Conservation (phyloP, 202 grass and related monocot genomes). For the Musa balbisiana region DNA sequence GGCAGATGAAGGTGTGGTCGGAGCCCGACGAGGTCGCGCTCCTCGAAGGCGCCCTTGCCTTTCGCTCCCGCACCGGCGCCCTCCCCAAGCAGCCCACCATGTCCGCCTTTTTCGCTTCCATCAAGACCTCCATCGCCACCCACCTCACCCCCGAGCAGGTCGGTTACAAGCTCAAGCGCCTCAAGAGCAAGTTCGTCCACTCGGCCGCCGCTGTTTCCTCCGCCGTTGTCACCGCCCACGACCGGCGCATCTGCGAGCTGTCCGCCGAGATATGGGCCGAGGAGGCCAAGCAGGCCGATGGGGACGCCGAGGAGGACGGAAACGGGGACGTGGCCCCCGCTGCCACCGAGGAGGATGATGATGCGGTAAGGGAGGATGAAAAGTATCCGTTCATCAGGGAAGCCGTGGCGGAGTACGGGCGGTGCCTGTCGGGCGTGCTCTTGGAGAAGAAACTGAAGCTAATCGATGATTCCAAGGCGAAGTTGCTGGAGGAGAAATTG, state of each 20-base stretch:
- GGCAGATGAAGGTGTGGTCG: conserved; percentile 7
- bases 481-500: conserved; percentile 7
- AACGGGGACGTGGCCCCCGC: conserved; percentile 3
- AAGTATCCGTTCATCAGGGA: conserved; percentile 4
- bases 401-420: neutral
- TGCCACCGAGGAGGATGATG: conserved; percentile 3
- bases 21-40: conserved; percentile 8
- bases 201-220: neutral
- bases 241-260: conserved; percentile 47
- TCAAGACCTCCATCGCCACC: conserved; percentile 34
- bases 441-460: neutral
- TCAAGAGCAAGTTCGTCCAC: conserved; percentile 74
- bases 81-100: conserved; percentile 32
- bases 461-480: conserved; percentile 6
- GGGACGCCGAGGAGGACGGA: neutral
- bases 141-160: conserved; percentile 54
- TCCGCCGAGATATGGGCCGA: conserved; percentile 40
- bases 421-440: neutral
- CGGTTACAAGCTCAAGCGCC: conserved; percentile 87
- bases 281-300: conserved; percentile 8
- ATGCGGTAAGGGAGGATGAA: neutral
- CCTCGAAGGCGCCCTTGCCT: neutral
- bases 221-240: conserved; percentile 17
- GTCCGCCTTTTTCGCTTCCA: conserved; percentile 39
- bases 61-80: conserved; percentile 2